Evolutionary conservation across 352 stramenopile species (phyloP), one percentile per base, ranked within the genome.

Genomic region (Phytophthora kernoviae): DNA sequence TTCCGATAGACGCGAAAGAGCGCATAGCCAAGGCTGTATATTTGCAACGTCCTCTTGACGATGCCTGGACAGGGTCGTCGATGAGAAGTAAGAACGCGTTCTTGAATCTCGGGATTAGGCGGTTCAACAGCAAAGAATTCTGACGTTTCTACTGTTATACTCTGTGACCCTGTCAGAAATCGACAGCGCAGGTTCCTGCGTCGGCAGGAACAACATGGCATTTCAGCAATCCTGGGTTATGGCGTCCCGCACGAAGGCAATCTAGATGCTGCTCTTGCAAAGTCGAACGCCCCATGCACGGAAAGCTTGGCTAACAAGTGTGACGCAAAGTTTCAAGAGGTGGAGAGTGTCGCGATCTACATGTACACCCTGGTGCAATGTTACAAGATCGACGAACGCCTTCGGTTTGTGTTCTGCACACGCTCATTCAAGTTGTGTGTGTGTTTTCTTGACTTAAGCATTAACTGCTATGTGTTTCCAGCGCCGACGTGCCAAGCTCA

Each of bases 331-430:
- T 55, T 61, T 32, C 37, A 62, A 46, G 56, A 77, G 53, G 65
- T 73, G 48, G 51, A 79, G 44, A 72, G 70, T 26, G 59, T 76
- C 11, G 74, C 70, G 17, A 67, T 83, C 21, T 83, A 84, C 48
- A 70, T 84, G 58, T 74, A 62, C 52, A 75, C 68, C 4, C 42
- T 84, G 46, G 65, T 84, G 32, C 52, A 80, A 40, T 84, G 74
- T 59, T 84, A 79, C 68, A 80, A 77, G 61, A 73, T 75, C 47
- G 65, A 84, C 58, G 70, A 71, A 41, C 65, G 26, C 12, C 20
- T 62, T 48, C 26, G 69, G 69, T 72, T 49, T 55, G 67, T 75
- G 15, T 18, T n/a, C 24, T n/a, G 21, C 12, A 40, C 36, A 50
- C 2, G 18, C 15, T 18, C 26, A 37, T 27, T 53, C 40, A 42